These are phyloP conservation scores for Calonectria pseudoreteaudii DNA, from an alignment of 2,329 filamentous ascomycete genomes.

Conservation along the genomic window DNA sequence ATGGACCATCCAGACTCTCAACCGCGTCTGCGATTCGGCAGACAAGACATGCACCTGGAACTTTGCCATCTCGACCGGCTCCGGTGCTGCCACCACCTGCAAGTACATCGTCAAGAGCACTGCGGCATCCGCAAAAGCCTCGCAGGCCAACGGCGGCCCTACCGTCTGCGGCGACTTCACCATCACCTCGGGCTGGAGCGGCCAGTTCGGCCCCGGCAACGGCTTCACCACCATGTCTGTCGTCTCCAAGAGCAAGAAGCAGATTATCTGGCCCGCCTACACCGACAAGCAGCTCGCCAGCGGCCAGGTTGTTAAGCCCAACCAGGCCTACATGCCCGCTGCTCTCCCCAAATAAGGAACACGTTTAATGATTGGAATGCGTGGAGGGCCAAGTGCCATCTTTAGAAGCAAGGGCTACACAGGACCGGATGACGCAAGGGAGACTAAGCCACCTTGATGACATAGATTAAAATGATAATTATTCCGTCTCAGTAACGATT, in stretches of 20 bases:
- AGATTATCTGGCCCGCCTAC: slow-evolving; percentile 66
- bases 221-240: slow-evolving; percentile 68
- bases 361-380: not conserved
- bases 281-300: slow-evolving; percentile 61
- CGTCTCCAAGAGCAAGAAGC: slow-evolving; percentile 54
- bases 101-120: slow-evolving; percentile 46
- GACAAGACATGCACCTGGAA: slow-evolving; percentile 57
- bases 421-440: not conserved
- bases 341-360: slow-evolving; percentile 34
- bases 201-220: slow-evolving; percentile 62
- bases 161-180: slow-evolving; percentile 61
- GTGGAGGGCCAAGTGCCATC: not conserved
- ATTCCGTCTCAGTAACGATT: not conserved
- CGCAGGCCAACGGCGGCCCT: slow-evolving; percentile 52
- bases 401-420: not conserved
- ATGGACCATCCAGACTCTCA: slow-evolving; percentile 56
- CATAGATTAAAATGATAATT: slow-evolving; percentile 6
- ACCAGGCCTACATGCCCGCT: slow-evolving; percentile 59
- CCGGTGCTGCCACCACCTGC: slow-evolving; percentile 48
- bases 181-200: slow-evolving; percentile 66
- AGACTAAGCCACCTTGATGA: not conserved
- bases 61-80: slow-evolving; percentile 58
- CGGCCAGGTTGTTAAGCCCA: slow-evolving; percentile 59
- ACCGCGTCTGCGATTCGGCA: slow-evolving; percentile 53
- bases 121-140: slow-evolving; percentile 47